Percentiles rank a stretch among this genome's conserved stretches.
Evolutionary conservation across 2,329 filamentous ascomycete genomes (phyloP).

Genomic region (Cladosporium sp.): DNA sequence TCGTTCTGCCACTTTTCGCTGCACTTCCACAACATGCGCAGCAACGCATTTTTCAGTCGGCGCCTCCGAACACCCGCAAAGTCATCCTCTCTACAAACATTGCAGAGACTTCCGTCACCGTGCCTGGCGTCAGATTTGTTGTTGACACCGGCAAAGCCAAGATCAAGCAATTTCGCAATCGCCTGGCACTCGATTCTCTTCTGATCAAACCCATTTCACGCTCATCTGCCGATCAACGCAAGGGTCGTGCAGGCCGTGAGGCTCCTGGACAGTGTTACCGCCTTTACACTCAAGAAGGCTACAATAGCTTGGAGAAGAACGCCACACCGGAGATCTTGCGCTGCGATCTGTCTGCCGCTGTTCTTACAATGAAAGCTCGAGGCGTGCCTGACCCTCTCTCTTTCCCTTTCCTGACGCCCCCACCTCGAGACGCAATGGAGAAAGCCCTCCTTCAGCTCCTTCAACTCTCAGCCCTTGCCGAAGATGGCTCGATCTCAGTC

Average conservation of each 20-base stretch:
- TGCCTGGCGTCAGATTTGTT: constrained; percentile 85
- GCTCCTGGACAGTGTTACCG: constrained; percentile 83
- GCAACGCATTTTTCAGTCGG: constrained; percentile 74
- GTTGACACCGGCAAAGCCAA: constrained; percentile 93
- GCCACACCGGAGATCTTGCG: constrained; percentile 85
- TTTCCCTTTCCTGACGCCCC: constrained; percentile 81
- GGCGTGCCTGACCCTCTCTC: constrained; percentile 73
- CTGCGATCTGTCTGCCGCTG: constrained; percentile 77
- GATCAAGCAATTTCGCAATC: constrained; percentile 80
- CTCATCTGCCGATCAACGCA: constrained; percentile 85
- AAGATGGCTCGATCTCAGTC: constrained; percentile 65
- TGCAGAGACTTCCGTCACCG: constrained; percentile 95
- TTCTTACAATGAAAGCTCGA: constrained; percentile 89
- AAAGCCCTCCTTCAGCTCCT: constrained; percentile 77
- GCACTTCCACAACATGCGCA: constrained; percentile 82
- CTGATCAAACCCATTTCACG: constrained; percentile 86
- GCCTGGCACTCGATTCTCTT: constrained; percentile 82
- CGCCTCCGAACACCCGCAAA: constrained; percentile 71
- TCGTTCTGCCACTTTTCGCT: constrained; percentile 77
- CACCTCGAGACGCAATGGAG: constrained; percentile 69
- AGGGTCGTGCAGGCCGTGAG: constrained; percentile 89
- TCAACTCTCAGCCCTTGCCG: constrained; percentile 67
- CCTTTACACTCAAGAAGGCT: constrained; percentile 77
- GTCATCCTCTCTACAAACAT: constrained; percentile 93
- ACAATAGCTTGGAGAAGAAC: constrained; percentile 60